Conservation (phyloP, 2,329 filamentous ascomycete species). For the Rhynchosporium agropyri region DNA sequence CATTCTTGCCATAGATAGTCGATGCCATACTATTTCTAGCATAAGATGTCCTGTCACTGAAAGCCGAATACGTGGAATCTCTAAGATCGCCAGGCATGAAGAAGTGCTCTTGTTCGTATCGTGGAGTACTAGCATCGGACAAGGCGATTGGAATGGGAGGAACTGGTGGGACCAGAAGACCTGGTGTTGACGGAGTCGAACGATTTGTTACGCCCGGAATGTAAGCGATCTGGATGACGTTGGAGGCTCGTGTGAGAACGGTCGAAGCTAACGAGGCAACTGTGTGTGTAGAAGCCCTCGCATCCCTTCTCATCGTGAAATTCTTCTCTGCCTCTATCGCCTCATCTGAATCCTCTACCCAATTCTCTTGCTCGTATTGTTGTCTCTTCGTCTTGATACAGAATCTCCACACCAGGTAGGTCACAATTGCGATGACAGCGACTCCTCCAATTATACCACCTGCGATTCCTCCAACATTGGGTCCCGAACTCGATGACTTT, state of each 20-base stretch:
- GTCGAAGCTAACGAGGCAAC: constrained; percentile 92
- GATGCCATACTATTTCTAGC: constrained; percentile 80
- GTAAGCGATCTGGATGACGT: constrained; percentile 99
- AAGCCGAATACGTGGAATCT: constrained; percentile 85
- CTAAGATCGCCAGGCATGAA: constrained; percentile 89
- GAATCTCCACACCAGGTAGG: constrained; percentile 85
- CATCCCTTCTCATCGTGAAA: constrained; percentile 56
- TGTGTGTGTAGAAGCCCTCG: constrained; percentile 80
- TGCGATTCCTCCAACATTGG: constrained; percentile 82
- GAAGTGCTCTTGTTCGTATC: constrained; percentile 81
- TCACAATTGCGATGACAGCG: constrained; percentile 69
- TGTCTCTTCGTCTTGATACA: constrained; percentile 79
- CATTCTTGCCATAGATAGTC: constrained; percentile 91
- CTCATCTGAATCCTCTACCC: constrained; percentile 53
- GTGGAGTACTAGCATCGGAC: constrained; percentile 60
- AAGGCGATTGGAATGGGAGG: constrained; percentile 80
- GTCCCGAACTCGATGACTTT: constrained; percentile 49
- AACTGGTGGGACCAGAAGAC: constrained; percentile 83
- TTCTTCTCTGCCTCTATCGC: constrained; percentile 57
- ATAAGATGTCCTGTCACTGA: constrained; percentile 64
- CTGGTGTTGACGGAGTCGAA: constrained; percentile 80
- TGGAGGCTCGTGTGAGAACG: constrained; percentile 91
- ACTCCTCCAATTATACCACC: constrained; percentile 90
- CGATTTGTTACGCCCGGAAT: constrained; percentile 96
- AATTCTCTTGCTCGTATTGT: constrained; percentile 62